These are phyloP conservation scores for Suillus occidentalis DNA, from an alignment of 768 basidiomycete species.

Conservation along the genomic window DNA sequence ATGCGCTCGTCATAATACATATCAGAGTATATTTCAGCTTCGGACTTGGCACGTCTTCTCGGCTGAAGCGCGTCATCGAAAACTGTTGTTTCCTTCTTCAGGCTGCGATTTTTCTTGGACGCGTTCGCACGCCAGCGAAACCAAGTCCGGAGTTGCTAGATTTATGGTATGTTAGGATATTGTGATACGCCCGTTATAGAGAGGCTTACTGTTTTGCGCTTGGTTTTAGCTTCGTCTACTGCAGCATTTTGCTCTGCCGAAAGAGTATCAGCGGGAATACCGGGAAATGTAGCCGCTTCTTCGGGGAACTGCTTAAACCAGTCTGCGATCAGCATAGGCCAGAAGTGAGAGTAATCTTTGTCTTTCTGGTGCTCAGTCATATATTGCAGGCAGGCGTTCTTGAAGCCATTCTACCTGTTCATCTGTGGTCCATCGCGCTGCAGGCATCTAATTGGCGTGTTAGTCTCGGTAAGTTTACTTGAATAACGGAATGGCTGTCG, in stretches of 20 bases:
- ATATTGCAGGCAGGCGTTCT: not conserved
- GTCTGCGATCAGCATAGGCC: not conserved
- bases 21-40: not conserved
- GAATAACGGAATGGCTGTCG: not conserved
- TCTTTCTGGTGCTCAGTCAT: not conserved
- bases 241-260: not conserved
- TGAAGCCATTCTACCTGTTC: not conserved
- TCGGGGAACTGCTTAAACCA: not conserved
- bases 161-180: not conserved
- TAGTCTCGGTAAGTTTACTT: not conserved
- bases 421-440: not conserved
- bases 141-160: slow-evolving; percentile 6
- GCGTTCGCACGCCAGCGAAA: slow-evolving; percentile 3
- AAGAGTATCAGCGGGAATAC: not conserved
- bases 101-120: not conserved
- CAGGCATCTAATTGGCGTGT: not conserved
- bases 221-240: not conserved
- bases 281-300: not conserved
- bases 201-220: not conserved
- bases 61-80: not conserved
- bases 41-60: not conserved
- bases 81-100: not conserved
- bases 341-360: not conserved
- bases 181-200: not conserved
- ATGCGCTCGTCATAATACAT: slow-evolving; percentile 2